Percentiles rank a stretch among this genome's conserved stretches.
phyloP scores from a whole-genome alignment of 345 rosid genomes.

The Bretschneidera sinensis region DNA sequence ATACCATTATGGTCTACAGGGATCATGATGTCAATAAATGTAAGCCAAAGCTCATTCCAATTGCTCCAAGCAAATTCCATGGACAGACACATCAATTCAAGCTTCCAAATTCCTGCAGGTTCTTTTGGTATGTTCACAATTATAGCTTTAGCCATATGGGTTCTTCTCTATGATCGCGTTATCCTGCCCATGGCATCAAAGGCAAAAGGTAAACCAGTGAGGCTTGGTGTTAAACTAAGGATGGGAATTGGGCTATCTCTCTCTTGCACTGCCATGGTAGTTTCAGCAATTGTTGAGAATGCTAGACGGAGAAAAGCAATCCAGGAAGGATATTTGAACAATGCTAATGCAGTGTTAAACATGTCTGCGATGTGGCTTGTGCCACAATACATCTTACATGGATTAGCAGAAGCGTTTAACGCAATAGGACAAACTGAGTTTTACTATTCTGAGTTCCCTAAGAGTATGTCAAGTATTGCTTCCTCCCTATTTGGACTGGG shows the following conservation, averaged over 20 bases:
- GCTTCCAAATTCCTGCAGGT: slow-evolving; percentile 72
- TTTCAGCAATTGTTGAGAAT: slow-evolving; percentile 53
- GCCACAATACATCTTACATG: slow-evolving; percentile 57
- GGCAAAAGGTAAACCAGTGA: slow-evolving; percentile 48
- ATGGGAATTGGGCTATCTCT: slow-evolving; percentile 69
- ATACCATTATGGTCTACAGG: slow-evolving; percentile 78
- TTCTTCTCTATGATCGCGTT: slow-evolving; percentile 61
- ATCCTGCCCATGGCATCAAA: slow-evolving; percentile 66
- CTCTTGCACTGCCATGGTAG: slow-evolving; percentile 56
- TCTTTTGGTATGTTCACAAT: slow-evolving; percentile 54
- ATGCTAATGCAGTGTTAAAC: slow-evolving; percentile 29
- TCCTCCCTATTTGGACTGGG: slow-evolving; percentile 56
- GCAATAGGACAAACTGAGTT: slow-evolving; percentile 77
- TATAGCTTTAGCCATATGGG: slow-evolving; percentile 44
- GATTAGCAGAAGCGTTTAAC: slow-evolving; percentile 66
- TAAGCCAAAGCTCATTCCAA: slow-evolving; percentile 58
- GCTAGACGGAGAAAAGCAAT: slow-evolving; percentile 54
- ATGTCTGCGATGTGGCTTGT: slow-evolving; percentile 84
- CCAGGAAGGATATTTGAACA: slow-evolving; percentile 41
- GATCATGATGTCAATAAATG: slow-evolving; percentile 51
- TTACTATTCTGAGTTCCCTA: slow-evolving; percentile 73
- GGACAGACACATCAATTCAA: slow-evolving; percentile 55
- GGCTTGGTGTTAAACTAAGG: slow-evolving; percentile 48
- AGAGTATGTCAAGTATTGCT: slow-evolving; percentile 73
- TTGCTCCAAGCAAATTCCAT: slow-evolving; percentile 64